These are phyloP conservation scores for Rhodamnia argentea DNA, from an alignment of 345 rosid genomes.

Conservation along the genomic window DNA sequence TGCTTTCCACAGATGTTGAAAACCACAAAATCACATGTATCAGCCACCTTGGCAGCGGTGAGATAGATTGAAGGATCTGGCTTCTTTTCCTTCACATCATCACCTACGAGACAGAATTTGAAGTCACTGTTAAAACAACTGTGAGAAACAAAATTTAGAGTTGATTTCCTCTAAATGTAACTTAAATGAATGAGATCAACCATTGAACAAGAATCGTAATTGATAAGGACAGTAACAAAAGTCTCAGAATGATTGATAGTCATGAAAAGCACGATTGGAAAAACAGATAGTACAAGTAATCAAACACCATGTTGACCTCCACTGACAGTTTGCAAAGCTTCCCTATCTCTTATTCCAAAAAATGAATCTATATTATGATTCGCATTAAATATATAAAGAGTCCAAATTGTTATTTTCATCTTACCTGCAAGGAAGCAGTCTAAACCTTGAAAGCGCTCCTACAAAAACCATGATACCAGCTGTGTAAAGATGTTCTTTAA, in stretches of 20 bases:
- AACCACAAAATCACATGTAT: neutral
- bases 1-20: neutral
- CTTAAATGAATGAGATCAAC: neutral
- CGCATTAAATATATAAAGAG: neutral
- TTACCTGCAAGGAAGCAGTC: constrained; percentile 97
- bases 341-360: neutral
- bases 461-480: neutral
- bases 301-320: neutral
- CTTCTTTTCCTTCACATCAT: constrained; percentile 96
- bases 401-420: neutral
- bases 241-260: neutral
- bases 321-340: neutral
- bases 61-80: constrained; percentile 83
- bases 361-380: neutral
- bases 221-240: neutral
- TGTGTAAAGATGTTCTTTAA: neutral
- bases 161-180: neutral
- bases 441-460: constrained; percentile 81
- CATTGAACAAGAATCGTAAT: neutral
- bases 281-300: neutral
- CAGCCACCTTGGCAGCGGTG: constrained; percentile 62
- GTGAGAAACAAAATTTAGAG: neutral
- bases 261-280: neutral
- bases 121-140: neutral
- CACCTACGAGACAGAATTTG: constrained; percentile 31